Evolutionary conservation across 2,329 filamentous ascomycete genomes (phyloP).

Genomic region (Fusarium chaquense): DNA sequence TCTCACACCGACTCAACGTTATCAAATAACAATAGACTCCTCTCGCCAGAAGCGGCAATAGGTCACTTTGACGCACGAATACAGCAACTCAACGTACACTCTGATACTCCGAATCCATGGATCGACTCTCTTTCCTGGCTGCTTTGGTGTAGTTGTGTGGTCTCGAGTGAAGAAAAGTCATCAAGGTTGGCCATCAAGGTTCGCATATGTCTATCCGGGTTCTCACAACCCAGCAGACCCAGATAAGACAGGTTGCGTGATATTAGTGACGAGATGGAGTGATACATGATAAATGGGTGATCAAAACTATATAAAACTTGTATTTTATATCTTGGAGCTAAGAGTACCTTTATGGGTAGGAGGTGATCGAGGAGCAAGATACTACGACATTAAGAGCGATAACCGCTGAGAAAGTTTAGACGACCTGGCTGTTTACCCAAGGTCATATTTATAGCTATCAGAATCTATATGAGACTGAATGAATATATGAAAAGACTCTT

Average conservation of each 20-base stretch:
- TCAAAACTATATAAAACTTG: not conserved
- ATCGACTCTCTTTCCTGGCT: not conserved
- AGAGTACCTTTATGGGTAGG: constrained; percentile 17
- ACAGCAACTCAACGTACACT: constrained; percentile 7
- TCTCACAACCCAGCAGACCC: constrained; percentile 31
- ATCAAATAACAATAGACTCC: constrained; percentile 6
- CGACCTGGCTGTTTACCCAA: not conserved
- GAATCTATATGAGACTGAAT: not conserved
- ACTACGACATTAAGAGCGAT: not conserved
- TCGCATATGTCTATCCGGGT: constrained; percentile 44
- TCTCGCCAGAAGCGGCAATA: constrained; percentile 14
- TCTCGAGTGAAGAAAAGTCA: constrained; percentile 34
- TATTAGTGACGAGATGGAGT: constrained; percentile 13
- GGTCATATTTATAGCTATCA: fast-evolving
- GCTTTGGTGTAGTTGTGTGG: constrained; percentile 17
- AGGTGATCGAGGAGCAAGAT: not conserved
- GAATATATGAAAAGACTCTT: not conserved
- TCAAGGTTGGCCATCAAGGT: constrained; percentile 49
- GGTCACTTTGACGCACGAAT: constrained; percentile 6
- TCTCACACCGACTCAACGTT: constrained; percentile 22
- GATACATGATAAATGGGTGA: not conserved
- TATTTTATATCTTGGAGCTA: constrained; percentile 8
- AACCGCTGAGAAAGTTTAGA: not conserved
- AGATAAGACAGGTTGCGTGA: constrained; percentile 5
- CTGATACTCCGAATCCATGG: not conserved